Base-by-base conservation (phyloP, 1,139 yeast species). In the Nakaseomyces nivariensis region DNA sequence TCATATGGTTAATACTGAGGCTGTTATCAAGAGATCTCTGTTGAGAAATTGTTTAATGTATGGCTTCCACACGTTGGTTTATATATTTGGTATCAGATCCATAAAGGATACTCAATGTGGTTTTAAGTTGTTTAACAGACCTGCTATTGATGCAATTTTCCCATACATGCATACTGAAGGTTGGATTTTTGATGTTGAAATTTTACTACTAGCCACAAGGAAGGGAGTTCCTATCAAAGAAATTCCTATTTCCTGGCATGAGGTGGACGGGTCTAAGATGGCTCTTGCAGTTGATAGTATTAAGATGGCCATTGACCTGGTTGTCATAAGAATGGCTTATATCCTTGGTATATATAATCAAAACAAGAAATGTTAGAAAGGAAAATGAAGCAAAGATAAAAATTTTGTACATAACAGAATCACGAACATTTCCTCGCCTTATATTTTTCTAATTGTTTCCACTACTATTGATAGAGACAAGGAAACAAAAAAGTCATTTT, bases 101-200 rank as follows among this genome's bases (percentile, higher is more conserved):
- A 79, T 94, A 54, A 80, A 83, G 53, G 98, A 92, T 67, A 92
- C 98, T 5, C 98, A 92, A 70, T 92, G 98, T 72, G 98, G 98
- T 5, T 92, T 94, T 72, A 92, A 92, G 67, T 72, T 92, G 70
- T 92, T 90, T 67, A 86, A 92, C 57, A 76, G 79, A 53, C 71
- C 73, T 10, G 84, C 97, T 0, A 77, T 83, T 17, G 63, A 63
- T 17, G 61, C 62, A 50, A 85, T 92, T 42, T 89, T 89, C 68
- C 97, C 97, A 4, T 83, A 78, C 58, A 79, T 94, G 86, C 97
- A 92, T 66, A 90, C 96, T 11, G 98, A 92, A 68, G 81, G 98
- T 51, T 92, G 98, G 98, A 92, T 94, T 41, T 92, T 92, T 67
- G 98, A 92, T 63, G 97, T 92, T 43, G 98, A 92, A 68, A 79